These are phyloP conservation scores for Monilinia fructicola DNA, from an alignment of 2,329 filamentous ascomycete species.

Conservation along the genomic window DNA sequence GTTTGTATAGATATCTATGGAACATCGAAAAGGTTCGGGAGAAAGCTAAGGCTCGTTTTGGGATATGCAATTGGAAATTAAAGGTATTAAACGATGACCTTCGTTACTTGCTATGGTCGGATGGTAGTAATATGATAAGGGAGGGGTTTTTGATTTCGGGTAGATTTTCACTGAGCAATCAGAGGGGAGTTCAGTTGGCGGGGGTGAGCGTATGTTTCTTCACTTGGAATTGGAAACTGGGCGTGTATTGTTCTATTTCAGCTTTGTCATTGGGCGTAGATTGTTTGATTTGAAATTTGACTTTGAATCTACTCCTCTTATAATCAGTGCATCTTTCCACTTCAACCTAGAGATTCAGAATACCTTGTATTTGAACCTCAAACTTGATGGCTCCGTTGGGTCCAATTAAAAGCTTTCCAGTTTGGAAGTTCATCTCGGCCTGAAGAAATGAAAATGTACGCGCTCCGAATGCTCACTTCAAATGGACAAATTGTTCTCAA, in stretches of 20 bases:
- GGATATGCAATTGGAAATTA: neutral
- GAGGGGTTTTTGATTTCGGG: neutral
- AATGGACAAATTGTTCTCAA: neutral
- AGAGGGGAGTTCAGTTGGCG: neutral
- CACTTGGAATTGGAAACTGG: neutral
- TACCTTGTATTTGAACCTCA: too few species aligned
- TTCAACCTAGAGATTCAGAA: neutral
- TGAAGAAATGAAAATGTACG: neutral
- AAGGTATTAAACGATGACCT: neutral
- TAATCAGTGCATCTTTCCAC: neutral
- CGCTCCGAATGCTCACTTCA: neutral
- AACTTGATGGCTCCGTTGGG: neutral
- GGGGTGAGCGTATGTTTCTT: neutral
- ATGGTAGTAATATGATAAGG: neutral
- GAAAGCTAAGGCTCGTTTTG: neutral
- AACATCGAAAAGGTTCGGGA: neutral
- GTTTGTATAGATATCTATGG: neutral
- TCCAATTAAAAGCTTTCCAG: neutral
- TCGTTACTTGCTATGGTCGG: neutral
- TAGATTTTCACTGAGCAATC: slow-evolving; percentile 3
- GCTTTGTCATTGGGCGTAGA: neutral
- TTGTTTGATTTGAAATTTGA: neutral
- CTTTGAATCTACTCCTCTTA: too few species aligned
- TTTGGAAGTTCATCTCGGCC: neutral
- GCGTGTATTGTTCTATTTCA: neutral